Percentiles rank a stretch among this genome's conserved stretches.
These are phyloP conservation scores for Chrysoporthe austroafricana DNA, from an alignment of 2,329 filamentous ascomycete species.

Conservation along the genomic window DNA sequence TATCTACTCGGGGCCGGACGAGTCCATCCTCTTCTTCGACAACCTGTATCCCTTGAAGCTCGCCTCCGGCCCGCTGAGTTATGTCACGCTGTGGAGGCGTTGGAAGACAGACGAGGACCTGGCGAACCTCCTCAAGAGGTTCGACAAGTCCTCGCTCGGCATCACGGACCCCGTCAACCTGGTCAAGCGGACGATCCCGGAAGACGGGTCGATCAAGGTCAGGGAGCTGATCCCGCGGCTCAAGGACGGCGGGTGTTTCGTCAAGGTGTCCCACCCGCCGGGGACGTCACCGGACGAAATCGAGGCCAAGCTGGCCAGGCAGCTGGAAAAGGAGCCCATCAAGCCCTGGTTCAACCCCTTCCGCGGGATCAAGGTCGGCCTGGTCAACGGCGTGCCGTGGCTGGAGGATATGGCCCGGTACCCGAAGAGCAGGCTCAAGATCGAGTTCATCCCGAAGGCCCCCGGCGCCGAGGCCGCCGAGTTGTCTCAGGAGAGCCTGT, in stretches of 20 bases:
- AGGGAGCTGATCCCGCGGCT: conserved; percentile 82
- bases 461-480: conserved; percentile 75
- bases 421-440: conserved; percentile 73
- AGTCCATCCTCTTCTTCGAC: conserved; percentile 88
- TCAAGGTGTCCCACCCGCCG: conserved; percentile 71
- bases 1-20: conserved; percentile 74
- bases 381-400: conserved; percentile 88
- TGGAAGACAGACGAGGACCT: conserved; percentile 56
- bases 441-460: conserved; percentile 80
- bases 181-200: conserved; percentile 66
- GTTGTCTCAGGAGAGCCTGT: conserved; percentile 83
- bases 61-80: conserved; percentile 34
- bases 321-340: conserved; percentile 71
- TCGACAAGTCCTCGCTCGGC: conserved; percentile 55
- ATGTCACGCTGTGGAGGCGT: conserved; percentile 47
- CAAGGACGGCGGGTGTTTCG: conserved; percentile 91
- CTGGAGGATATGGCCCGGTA: conserved; percentile 78
- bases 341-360: conserved; percentile 93
- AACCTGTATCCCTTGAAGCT: conserved; percentile 86
- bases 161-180: conserved; percentile 56
- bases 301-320: conserved; percentile 54
- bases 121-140: conserved; percentile 53
- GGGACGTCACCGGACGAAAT: conserved; percentile 33
- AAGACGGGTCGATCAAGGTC: conserved; percentile 60
- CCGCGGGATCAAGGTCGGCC: conserved; percentile 66